Evolutionary conservation across 2,329 filamentous ascomycete genomes (phyloP), one percentile per base, ranked within the genome.

Genomic region (Pseudogymnoascus sp.): DNA sequence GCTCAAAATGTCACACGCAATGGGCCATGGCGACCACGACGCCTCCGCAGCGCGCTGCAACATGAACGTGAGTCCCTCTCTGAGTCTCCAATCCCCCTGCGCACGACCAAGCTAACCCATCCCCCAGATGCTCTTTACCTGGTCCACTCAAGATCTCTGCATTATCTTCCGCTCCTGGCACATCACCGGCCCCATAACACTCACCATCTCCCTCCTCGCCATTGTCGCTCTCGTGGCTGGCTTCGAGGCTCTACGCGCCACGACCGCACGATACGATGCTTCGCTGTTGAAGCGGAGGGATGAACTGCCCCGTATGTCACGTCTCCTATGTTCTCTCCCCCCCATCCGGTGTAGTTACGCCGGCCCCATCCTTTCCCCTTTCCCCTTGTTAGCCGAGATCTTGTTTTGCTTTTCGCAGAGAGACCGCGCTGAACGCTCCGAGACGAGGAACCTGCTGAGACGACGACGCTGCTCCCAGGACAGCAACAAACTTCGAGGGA

Each of bases 101-200:
- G 21, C 34, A 3, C 7, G 53, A 60, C 61, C 36, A 49, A 49
- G n/a, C 25, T 38, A 12, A 36, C 36, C 36, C 4, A 37, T 43
- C 5, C 46, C 36, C 4, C 69, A 96, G 92, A 97, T 97, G 93
- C 86, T 97, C 69, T 99, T 99, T 80, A 97, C 92, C 66, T 99
- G 93, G 93, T 86, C 92, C 75, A 93, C 93, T 2, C 85, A 82
- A 63, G 89, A 97, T 78, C 90, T 99, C 68, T 99, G 95, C 83
- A 96, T 99, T 76, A 85, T 99, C 76, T 99, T 97, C 82, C 84
- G 83, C 70, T 86, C 88, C 77, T 99, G 95, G 95, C 93, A 90
- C 77, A 79, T 99, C 75, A 87, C 83, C 66, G 87, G 88, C 65
- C 87, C 87, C 2, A 72, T 84, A 61, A 89, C 89, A 36, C 88